A percentile compares a stretch with the other conserved stretches of the same genome.
These are phyloP conservation scores for Curvularia verruculosa DNA, from an alignment of 2,329 filamentous ascomycete genomes.

Conservation along the genomic window DNA sequence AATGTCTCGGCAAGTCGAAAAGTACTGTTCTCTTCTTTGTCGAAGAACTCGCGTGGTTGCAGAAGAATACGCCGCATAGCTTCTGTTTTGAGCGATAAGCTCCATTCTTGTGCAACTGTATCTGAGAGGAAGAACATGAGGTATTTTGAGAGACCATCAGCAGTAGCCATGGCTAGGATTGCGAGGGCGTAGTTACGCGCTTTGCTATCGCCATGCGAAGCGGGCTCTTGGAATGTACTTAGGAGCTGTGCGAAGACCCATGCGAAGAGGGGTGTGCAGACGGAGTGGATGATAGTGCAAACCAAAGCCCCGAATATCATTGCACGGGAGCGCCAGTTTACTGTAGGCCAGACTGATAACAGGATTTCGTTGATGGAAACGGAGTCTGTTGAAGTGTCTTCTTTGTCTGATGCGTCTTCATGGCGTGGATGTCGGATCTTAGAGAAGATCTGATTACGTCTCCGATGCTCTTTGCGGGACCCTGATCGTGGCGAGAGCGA, in stretches of 20 bases:
- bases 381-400: constrained; percentile 8
- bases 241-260: constrained; percentile 77
- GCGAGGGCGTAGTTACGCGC: constrained; percentile 71
- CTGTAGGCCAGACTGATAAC: constrained; percentile 70
- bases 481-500: background rate
- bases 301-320: constrained; percentile 66
- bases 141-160: constrained; percentile 70
- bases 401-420: background rate
- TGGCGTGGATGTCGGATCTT: background rate
- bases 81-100: constrained; percentile 70
- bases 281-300: constrained; percentile 68
- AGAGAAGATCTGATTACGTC: constrained; percentile 4
- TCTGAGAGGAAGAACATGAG: constrained; percentile 75
- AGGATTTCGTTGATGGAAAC: constrained; percentile 62
- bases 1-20: constrained; percentile 71
- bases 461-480: background rate
- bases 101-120: constrained; percentile 74
- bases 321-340: constrained; percentile 60
- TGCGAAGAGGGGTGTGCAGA: constrained; percentile 74
- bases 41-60: constrained; percentile 82
- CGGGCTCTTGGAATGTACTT: constrained; percentile 67
- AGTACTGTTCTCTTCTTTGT: constrained; percentile 68
- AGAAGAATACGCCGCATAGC: constrained; percentile 73
- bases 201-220: constrained; percentile 52
- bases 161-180: constrained; percentile 70